A percentile compares a stretch with the other conserved stretches of the same genome.
Conservation (phyloP, 371 early-diverging fungal genomes). For the Saksenaea vasiformis region DNA sequence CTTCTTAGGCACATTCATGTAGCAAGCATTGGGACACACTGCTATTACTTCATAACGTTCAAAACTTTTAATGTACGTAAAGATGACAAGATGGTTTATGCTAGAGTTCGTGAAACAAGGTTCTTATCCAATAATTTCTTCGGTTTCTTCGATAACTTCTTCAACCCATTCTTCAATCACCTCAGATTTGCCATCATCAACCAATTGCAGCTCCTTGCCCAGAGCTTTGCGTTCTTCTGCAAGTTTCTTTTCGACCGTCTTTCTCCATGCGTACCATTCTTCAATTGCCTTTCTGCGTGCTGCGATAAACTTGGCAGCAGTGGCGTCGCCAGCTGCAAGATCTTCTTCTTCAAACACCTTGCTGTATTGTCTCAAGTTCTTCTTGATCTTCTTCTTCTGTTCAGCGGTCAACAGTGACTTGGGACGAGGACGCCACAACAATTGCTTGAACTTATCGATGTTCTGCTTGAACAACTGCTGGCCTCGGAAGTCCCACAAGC, state of each 20-base stretch:
- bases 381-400: conserved; percentile 85
- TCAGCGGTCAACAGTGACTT: conserved; percentile 77
- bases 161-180: conserved; percentile 87
- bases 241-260: conserved; percentile 61
- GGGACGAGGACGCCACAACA: conserved; percentile 96
- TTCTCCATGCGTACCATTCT: conserved; percentile 83
- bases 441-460: conserved; percentile 87
- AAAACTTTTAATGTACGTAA: not conserved
- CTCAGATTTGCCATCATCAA: conserved; percentile 61
- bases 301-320: conserved; percentile 68
- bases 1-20: too few relatives aligned
- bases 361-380: conserved; percentile 89
- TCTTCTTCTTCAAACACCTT: conserved; percentile 91
- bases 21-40: too few relatives aligned
- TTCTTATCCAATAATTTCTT: conserved; percentile 42
- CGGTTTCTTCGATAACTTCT: conserved; percentile 65
- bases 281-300: conserved; percentile 75
- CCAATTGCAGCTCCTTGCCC: conserved; percentile 53
- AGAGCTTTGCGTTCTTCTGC: conserved; percentile 60
- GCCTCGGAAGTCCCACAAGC: conserved; percentile 93
- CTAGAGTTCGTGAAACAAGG: not conserved
- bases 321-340: conserved; percentile 68
- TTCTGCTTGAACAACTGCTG: conserved; percentile 73
- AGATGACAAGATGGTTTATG: not conserved
- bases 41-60: too few relatives aligned